Base-by-base conservation (phyloP, 208 protist species). In the Lotmaria passim region DNA sequence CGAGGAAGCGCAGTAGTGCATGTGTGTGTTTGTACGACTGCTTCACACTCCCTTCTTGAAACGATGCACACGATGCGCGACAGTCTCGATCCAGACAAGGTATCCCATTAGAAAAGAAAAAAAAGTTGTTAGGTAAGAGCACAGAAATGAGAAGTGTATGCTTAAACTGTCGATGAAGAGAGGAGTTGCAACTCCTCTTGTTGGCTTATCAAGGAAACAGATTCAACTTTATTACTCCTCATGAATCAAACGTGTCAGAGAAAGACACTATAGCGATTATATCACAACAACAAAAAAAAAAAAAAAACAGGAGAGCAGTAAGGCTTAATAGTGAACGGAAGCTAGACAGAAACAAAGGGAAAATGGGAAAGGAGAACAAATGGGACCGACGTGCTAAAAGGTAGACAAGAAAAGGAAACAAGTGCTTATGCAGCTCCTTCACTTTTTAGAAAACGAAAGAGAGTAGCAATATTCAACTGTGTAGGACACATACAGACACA, bases 321-420 rank as follows among this genome's bases (percentile, higher is more conserved):
- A 60, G 24, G 26, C 4, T 33, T 3, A 44, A 30, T 21, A 51
- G 38, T 12, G 38, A 38, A 56, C 26, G 17, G 28, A 41, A 31
- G 46, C 8, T 19, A 57, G 51, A 50, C 33, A 19, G 1, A 53
- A 56, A 59, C 15, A n/a, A 65, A 44, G 38, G 43, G 10, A 43
- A 60, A 4, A 46, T 7, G 41, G 14, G 41, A 19, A 21, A 19
- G 28, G 21, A 19, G 15, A 56, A 56, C 50, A 56, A 36, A 23
- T 12, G 6, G 50, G 50, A 63, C 57, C 57, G 57, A 63, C 51
- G 57, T 48, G 38, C 39, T 23, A 63, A 63, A 17, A 51, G 34
- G 56, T 48, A 61, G 39, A 50, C 33, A 30, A 48, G n/a, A 11
- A 61, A 43, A n/a, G 31, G 39, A 34, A 61, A 61, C 34, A 24